Conservation (phyloP, 2,329 filamentous ascomycete species). For the Zasmidium cellare region DNA sequence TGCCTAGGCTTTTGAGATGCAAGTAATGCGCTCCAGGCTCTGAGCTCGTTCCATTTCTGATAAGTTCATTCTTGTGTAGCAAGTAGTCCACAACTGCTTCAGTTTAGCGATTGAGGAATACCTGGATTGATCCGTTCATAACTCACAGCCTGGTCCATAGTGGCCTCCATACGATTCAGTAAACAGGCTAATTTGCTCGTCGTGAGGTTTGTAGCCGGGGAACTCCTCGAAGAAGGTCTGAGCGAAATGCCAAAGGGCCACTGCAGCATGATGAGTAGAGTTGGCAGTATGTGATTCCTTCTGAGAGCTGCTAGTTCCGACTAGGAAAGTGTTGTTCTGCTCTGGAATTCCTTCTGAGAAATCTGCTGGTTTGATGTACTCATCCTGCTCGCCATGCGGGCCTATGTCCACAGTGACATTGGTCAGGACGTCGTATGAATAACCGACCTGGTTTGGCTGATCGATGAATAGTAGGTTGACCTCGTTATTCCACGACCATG, state of each 20-base stretch:
- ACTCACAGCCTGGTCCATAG: conserved; percentile 20
- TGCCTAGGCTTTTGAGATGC: conserved; percentile 52
- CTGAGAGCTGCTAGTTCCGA: conserved; percentile 62
- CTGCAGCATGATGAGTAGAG: conserved; percentile 32
- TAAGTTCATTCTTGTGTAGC: conserved; percentile 57
- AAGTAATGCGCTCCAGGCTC: conserved; percentile 28
- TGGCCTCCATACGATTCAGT: conserved; percentile 71
- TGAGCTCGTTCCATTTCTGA: conserved; percentile 47
- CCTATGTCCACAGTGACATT: conserved; percentile 32
- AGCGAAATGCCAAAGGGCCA: conserved; percentile 63
- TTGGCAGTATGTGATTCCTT: conserved; percentile 37
- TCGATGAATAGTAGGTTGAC: conserved; percentile 58
- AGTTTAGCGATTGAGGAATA: conserved; percentile 24
- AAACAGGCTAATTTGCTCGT: conserved; percentile 60
- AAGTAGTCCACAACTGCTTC: conserved; percentile 57
- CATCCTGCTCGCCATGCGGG: conserved; percentile 2
- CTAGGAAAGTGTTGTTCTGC: conserved; percentile 32
- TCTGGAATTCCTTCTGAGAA: conserved; percentile 39
- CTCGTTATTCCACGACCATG: conserved; percentile 60
- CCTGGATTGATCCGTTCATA: too few species aligned
- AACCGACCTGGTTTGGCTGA: conserved; percentile 34
- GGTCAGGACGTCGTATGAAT: conserved; percentile 31
- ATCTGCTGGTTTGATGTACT: conserved; percentile 20
- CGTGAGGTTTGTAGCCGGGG: conserved; percentile 43
- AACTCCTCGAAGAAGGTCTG: conserved; percentile 51